Conservation (phyloP, 2,329 filamentous ascomycete genomes). For the Mycogone perniciosa region DNA sequence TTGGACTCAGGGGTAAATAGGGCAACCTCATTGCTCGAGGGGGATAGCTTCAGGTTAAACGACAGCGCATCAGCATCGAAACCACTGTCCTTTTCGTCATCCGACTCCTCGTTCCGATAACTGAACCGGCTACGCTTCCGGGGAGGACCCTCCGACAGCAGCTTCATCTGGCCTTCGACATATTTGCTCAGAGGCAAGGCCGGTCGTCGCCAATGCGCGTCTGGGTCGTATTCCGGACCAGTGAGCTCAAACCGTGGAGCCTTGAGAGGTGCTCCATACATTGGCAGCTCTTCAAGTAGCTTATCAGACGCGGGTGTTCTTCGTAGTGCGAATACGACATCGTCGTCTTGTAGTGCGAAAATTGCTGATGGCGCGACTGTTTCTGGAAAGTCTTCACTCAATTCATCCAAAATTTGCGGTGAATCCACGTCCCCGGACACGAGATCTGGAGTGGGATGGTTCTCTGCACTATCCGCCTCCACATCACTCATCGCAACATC, state of each 20-base stretch:
- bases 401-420: conserved; percentile 37
- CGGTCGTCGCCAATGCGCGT: conserved; percentile 68
- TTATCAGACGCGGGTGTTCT: conserved; percentile 69
- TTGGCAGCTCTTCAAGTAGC: conserved; percentile 71
- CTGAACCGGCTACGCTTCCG: conserved; percentile 77
- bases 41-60: conserved; percentile 47
- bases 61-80: conserved; percentile 49
- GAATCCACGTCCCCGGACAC: conserved; percentile 59
- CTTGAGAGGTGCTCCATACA: conserved; percentile 63
- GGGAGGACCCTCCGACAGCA: conserved; percentile 58
- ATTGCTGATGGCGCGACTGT: conserved; percentile 67
- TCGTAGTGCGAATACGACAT: conserved; percentile 72
- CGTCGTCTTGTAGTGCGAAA: conserved; percentile 74
- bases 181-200: conserved; percentile 82
- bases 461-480: conserved; percentile 29
- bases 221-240: conserved; percentile 55
- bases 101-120: conserved; percentile 67
- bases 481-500: conserved; percentile 31
- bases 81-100: conserved; percentile 50
- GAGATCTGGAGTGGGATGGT: conserved; percentile 60
- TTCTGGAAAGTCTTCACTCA: conserved; percentile 35
- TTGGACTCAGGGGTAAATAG: conserved; percentile 88
- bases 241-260: conserved; percentile 52
- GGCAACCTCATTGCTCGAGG: conserved; percentile 71
- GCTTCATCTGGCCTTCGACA: conserved; percentile 70